Conservation (phyloP, 805 yeast genomes). For the Pichia paraexigua region DNA sequence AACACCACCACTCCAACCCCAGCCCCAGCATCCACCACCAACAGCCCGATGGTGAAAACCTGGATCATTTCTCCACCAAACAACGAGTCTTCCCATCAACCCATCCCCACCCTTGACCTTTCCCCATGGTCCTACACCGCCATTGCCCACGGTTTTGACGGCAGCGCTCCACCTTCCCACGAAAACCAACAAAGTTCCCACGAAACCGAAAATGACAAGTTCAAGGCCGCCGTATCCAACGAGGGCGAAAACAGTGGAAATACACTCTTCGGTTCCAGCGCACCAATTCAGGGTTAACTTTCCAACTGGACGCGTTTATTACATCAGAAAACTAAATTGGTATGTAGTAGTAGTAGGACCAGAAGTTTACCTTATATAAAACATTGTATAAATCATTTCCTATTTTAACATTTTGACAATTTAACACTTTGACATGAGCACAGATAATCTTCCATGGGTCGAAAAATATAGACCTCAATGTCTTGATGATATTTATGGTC, state of each 20-base stretch:
- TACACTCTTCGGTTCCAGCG: conserved; percentile 7
- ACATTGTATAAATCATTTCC: too few relatives aligned
- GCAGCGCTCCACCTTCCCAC: not conserved
- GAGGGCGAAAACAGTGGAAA: not conserved
- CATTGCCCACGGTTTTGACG: not conserved
- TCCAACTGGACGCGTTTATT: not conserved
- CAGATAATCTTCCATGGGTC: conserved; percentile 72
- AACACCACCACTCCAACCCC: not conserved
- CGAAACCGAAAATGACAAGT: not conserved
- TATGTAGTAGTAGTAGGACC: too few relatives aligned
- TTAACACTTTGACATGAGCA: not conserved
- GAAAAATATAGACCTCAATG: conserved; percentile 89
- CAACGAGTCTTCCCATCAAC: not conserved
- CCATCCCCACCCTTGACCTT: not conserved
- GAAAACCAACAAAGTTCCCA: not conserved
- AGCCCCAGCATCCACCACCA: not conserved
- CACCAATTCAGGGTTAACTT: not conserved
- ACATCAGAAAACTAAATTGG: too few relatives aligned
- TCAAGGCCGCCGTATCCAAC: not conserved
- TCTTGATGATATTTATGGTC: conserved; percentile 87
- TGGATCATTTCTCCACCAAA: not conserved
- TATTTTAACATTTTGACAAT: too few relatives aligned
- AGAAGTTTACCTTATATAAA: too few relatives aligned
- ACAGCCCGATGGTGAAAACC: not conserved
- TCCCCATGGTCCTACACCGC: not conserved